phyloP scores from a whole-genome alignment of 441 rosid genomes.

The Metrosideros polymorpha region DNA sequence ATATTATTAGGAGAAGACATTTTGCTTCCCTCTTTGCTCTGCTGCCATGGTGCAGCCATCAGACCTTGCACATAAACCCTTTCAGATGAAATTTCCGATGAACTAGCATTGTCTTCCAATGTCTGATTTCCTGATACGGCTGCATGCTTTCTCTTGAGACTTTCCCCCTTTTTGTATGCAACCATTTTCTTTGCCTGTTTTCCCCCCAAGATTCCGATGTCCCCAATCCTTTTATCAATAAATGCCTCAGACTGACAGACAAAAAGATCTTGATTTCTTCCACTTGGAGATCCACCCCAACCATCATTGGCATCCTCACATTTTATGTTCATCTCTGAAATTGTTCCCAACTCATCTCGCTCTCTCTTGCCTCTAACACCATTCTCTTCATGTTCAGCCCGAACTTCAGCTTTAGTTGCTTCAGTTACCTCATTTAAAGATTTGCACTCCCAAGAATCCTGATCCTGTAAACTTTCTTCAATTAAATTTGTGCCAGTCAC shows the following conservation, averaged over 20 bases:
- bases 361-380: neutral
- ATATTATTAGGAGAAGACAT: neutral
- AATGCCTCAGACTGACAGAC: neutral
- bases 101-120: neutral
- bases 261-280: neutral
- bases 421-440: neutral
- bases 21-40: neutral
- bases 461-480: neutral
- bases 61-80: slow-evolving; percentile 23
- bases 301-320: neutral
- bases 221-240: neutral
- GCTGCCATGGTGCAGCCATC: slow-evolving; percentile 6
- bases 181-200: slow-evolving; percentile 11
- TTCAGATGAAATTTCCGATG: neutral
- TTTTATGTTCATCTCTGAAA: neutral
- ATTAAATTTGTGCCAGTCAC: neutral
- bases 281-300: neutral
- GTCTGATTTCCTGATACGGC: neutral
- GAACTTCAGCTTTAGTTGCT: neutral
- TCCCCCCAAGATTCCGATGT: slow-evolving; percentile 1
- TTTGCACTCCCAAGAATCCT: neutral
- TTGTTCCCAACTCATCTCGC: neutral
- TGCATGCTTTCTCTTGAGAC: slow-evolving; percentile 1
- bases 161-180: neutral
- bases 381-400: neutral